Conservation (phyloP, 2,329 filamentous ascomycete species). For the Diplodia scrobiculata region DNA sequence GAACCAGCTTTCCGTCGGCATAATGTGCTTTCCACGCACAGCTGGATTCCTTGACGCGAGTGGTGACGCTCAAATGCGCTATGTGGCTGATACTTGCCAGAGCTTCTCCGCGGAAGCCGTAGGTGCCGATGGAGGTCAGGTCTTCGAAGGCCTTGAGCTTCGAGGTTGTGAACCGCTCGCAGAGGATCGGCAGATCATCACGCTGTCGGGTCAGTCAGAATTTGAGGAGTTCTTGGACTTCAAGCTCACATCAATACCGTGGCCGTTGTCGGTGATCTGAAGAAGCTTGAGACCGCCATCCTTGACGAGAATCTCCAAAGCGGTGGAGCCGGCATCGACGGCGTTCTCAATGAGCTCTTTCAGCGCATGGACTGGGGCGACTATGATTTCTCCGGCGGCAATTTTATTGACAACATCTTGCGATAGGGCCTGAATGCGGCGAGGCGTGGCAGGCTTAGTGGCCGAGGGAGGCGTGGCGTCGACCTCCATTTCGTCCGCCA, state of each 20-base stretch:
- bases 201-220: conserved; percentile 57
- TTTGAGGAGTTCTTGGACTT: background rate
- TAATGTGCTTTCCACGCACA: conserved; percentile 92
- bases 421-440: conserved; percentile 73
- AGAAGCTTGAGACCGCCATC: conserved; percentile 92
- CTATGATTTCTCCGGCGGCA: conserved; percentile 95
- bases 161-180: conserved; percentile 94
- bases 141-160: conserved; percentile 95
- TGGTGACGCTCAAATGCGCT: conserved; percentile 91
- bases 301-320: conserved; percentile 86
- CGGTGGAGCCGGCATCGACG: conserved; percentile 93
- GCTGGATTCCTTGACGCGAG: conserved; percentile 82
- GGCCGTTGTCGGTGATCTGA: conserved; percentile 96
- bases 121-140: conserved; percentile 83
- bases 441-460: conserved; percentile 40
- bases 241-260: conserved; percentile 77
- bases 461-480: conserved; percentile 38
- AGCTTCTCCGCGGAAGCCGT: conserved; percentile 96
- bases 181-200: conserved; percentile 88
- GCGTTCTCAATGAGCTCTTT: conserved; percentile 98
- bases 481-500: conserved; percentile 41
- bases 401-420: conserved; percentile 98
- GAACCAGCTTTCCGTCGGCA: conserved; percentile 75
- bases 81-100: conserved; percentile 98
- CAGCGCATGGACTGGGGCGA: conserved; percentile 90